Evolutionary conservation across 108 stramenopile species (phyloP).

Genomic region (Heterococcus sp.): DNA sequence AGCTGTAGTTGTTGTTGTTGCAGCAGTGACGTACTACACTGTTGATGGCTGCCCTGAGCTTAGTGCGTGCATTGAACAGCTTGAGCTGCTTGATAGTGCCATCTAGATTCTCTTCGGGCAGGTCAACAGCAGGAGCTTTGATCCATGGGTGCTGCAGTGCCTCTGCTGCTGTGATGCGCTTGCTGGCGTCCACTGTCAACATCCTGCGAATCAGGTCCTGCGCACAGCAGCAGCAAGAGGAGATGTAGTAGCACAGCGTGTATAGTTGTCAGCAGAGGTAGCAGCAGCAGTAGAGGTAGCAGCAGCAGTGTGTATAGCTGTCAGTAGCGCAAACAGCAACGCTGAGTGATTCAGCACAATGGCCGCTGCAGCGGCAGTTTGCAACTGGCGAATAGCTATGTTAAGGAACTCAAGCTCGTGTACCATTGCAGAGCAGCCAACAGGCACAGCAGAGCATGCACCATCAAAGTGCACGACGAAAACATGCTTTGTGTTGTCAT

Average conservation of each 20-base stretch:
- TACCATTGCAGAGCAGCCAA: no score
- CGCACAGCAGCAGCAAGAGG: no score
- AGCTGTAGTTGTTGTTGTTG: no score
- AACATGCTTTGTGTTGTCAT: no score
- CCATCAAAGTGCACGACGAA: no score
- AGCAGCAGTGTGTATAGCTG: not conserved
- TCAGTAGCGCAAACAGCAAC: not conserved
- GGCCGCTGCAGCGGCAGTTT: not conserved
- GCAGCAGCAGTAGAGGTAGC: not conserved
- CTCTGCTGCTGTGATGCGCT: slow-evolving; percentile 46
- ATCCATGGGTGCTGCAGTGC: slow-evolving; percentile 28
- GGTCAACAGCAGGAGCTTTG: not conserved
- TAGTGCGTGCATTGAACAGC: slow-evolving; percentile 30
- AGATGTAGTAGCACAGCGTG: no score
- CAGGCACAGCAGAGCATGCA: no score
- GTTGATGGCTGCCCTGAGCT: slow-evolving; percentile 33
- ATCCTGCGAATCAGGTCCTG: slow-evolving; percentile 43
- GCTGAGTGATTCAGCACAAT: not conserved
- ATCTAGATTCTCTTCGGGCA: slow-evolving; percentile 7
- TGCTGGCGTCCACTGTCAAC: slow-evolving; percentile 50
- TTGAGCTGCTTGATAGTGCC: slow-evolving; percentile 15
- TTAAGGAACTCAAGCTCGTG: no score
- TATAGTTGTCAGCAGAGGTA: not conserved
- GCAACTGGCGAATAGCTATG: no score
- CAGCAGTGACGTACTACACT: no score